These are phyloP conservation scores for Sonneratia alba DNA, from an alignment of 345 rosid species.

Conservation along the genomic window DNA sequence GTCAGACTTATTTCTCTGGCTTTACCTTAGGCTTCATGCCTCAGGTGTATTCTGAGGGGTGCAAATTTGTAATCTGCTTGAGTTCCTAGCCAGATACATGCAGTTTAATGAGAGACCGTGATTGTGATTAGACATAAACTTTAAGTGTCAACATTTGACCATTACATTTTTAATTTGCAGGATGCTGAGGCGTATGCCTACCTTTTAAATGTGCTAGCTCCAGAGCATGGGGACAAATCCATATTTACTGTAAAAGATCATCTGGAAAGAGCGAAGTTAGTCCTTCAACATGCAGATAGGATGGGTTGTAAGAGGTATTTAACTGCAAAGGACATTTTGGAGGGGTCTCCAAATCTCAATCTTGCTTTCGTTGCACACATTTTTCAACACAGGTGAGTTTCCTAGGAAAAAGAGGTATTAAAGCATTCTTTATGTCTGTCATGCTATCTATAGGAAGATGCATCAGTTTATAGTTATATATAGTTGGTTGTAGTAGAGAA, in stretches of 20 bases:
- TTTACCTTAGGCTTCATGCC: background rate
- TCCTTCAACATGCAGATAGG: constrained; percentile 92
- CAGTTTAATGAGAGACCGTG: background rate
- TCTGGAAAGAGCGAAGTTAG: constrained; percentile 65
- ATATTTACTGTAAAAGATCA: constrained; percentile 41
- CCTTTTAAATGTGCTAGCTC: constrained; percentile 84
- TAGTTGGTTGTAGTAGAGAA: background rate
- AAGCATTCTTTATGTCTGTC: background rate
- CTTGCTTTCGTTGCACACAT: constrained; percentile 97
- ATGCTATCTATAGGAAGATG: background rate
- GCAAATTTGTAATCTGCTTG: background rate
- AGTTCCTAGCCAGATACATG: background rate
- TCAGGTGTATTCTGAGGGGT: background rate
- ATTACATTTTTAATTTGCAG: constrained; percentile 31
- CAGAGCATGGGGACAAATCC: constrained; percentile 67
- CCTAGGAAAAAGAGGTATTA: background rate
- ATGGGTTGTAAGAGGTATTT: constrained; percentile 98
- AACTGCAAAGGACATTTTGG: constrained; percentile 89
- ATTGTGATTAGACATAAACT: background rate
- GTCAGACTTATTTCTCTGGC: background rate
- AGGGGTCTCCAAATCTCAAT: constrained; percentile 94
- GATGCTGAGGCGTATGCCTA: constrained; percentile 97
- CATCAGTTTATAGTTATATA: no score
- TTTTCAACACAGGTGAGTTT: constrained; percentile 86
- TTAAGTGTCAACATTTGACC: background rate